A percentile compares a stretch with the other conserved stretches of the same genome.
These are phyloP conservation scores for Davidsoniella neocaledoniae DNA, from an alignment of 2,329 filamentous ascomycete genomes.

Conservation along the genomic window DNA sequence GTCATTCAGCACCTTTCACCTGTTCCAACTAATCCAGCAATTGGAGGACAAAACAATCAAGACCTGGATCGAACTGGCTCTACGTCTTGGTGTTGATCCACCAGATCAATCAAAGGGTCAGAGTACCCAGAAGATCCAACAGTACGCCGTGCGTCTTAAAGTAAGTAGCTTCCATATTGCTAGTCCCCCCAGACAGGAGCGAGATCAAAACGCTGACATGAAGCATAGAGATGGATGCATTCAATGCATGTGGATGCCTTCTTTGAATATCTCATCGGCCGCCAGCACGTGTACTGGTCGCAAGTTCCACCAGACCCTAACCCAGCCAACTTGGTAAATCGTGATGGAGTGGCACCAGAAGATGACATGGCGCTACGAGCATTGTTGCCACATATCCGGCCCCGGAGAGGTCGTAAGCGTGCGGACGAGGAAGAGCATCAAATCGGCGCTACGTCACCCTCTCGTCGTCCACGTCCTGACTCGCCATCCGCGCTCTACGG, in stretches of 20 bases:
- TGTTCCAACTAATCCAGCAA: slow-evolving; percentile 65
- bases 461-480: slow-evolving; percentile 28
- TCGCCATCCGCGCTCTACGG: slow-evolving; percentile 24
- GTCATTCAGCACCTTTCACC: slow-evolving; percentile 57
- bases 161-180: slow-evolving; percentile 26
- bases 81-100: slow-evolving; percentile 75
- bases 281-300: slow-evolving; percentile 57
- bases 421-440: slow-evolving; percentile 41
- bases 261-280: slow-evolving; percentile 65
- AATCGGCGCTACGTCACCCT: slow-evolving; percentile 39
- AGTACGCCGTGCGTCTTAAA: slow-evolving; percentile 86
- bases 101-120: slow-evolving; percentile 69
- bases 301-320: slow-evolving; percentile 51
- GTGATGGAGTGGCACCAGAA: slow-evolving; percentile 70
- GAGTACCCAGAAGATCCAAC: slow-evolving; percentile 84
- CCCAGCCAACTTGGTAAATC: slow-evolving; percentile 44
- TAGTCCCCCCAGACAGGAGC: background rate
- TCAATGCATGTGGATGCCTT: slow-evolving; percentile 92
- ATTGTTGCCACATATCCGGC: slow-evolving; percentile 59
- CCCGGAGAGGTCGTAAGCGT: slow-evolving; percentile 44
- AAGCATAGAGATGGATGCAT: slow-evolving; percentile 75
- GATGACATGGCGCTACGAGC: slow-evolving; percentile 80
- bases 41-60: slow-evolving; percentile 73
- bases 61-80: slow-evolving; percentile 79
- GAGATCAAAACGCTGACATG: background rate